phyloP scores from a whole-genome alignment of 129 eudicot species.

The Flaveria trinervia region DNA sequence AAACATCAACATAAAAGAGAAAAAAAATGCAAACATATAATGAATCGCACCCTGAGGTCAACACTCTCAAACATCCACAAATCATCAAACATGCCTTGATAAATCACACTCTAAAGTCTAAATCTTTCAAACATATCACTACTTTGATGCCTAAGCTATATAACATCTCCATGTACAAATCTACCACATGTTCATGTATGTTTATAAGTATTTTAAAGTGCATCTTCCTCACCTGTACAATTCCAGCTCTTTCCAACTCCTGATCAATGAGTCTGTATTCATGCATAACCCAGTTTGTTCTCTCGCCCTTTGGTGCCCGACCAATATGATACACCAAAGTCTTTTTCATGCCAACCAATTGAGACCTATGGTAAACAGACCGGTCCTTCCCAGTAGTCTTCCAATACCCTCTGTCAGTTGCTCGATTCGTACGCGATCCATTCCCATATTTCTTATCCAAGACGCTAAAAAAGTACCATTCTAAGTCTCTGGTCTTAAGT shows the following conservation, averaged over 20 bases:
- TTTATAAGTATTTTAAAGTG: slow-evolving; percentile 11
- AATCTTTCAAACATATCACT: not conserved
- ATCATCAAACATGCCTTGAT: not conserved
- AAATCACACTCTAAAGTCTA: not conserved
- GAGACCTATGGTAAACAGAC: slow-evolving; percentile 65
- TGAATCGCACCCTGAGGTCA: not conserved
- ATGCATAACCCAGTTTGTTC: slow-evolving; percentile 96
- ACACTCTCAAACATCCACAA: not conserved
- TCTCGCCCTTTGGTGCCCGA: slow-evolving; percentile 86
- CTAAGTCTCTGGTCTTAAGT: slow-evolving; percentile 75
- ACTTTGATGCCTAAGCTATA: not conserved
- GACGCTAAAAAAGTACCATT: slow-evolving; percentile 90
- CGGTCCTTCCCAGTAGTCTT: slow-evolving; percentile 97
- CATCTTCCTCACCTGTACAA: slow-evolving; percentile 56
- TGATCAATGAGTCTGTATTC: slow-evolving; percentile 82
- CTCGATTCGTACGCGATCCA: slow-evolving; percentile 78
- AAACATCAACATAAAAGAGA: not conserved
- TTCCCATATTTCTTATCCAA: slow-evolving; percentile 88
- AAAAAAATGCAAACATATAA: not conserved
- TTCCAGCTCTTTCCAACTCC: slow-evolving; percentile 63
- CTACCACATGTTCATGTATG: not conserved
- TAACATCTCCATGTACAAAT: not conserved
- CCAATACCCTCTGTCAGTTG: slow-evolving; percentile 93
- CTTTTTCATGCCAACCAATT: slow-evolving; percentile 85
- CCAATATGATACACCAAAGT: slow-evolving; percentile 87